Percentiles rank a stretch among this genome's conserved stretches.
Conservation (phyloP, 352 stramenopile species). For the Phytopythium sindhum region DNA sequence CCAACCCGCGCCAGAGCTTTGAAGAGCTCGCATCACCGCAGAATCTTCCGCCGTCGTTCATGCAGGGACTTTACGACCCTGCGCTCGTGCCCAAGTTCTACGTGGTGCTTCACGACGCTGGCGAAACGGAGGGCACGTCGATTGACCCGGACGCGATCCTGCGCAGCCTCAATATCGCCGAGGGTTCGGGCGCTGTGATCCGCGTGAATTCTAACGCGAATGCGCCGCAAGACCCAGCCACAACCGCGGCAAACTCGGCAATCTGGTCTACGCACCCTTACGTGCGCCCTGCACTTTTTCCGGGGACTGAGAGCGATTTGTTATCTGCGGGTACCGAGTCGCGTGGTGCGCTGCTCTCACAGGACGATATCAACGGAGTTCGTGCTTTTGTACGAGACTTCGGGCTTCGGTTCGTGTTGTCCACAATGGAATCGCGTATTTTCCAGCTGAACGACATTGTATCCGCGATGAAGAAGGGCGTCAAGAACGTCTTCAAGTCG, state of each 20-base stretch:
- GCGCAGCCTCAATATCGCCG: conserved; percentile 57
- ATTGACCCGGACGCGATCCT: conserved; percentile 81
- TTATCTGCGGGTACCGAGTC: conserved; percentile 6
- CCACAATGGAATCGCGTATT: conserved; percentile 78
- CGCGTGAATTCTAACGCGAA: conserved; percentile 57
- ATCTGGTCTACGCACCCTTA: conserved; percentile 59
- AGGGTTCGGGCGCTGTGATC: conserved; percentile 47
- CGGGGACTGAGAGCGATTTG: conserved; percentile 12
- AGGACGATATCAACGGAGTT: conserved; percentile 61
- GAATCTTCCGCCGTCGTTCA: conserved; percentile 57
- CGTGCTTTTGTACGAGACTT: conserved; percentile 77
- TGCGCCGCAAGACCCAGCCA: not conserved
- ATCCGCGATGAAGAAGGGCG: conserved; percentile 87
- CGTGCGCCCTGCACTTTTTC: conserved; percentile 53
- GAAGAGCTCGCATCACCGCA: conserved; percentile 49
- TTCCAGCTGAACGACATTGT: conserved; percentile 87
- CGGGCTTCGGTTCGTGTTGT: conserved; percentile 72
- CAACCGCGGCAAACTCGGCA: conserved; percentile 10
- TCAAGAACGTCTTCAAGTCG: conserved; percentile 92
- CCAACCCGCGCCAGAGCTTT: conserved; percentile 73
- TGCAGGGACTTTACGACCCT: conserved; percentile 74
- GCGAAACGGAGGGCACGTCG: conserved; percentile 69
- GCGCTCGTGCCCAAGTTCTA: conserved; percentile 81
- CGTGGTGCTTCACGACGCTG: conserved; percentile 84
- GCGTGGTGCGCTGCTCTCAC: conserved; percentile 49